Conservation (phyloP, 2,329 filamentous ascomycete genomes). For the Penicillium sp. region DNA sequence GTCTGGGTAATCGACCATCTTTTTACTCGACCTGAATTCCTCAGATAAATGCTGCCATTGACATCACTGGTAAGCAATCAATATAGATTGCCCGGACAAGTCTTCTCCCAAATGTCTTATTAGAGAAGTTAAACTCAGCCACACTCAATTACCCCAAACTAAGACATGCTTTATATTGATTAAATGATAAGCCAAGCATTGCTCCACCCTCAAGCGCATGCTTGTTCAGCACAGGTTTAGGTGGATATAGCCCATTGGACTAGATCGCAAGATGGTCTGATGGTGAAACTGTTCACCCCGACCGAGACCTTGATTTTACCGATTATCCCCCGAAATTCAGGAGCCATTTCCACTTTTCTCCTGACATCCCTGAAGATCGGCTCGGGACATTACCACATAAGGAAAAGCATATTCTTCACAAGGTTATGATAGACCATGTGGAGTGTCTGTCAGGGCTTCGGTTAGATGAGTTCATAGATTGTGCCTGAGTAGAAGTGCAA, state of each 20-base stretch:
- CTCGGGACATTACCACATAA: neutral
- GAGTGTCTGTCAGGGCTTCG: neutral
- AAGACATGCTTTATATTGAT: neutral
- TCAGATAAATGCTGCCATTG: no score
- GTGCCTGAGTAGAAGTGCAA: neutral
- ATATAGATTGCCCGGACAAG: no score
- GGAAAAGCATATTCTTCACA: neutral
- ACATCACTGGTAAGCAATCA: no score
- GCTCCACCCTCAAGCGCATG: neutral
- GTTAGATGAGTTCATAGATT: neutral
- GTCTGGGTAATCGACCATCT: no score
- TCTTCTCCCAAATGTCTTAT: no score
- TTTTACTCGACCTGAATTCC: no score
- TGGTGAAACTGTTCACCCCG: neutral
- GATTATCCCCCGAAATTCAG: neutral
- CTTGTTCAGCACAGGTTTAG: neutral
- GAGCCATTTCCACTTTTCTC: neutral
- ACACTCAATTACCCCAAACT: neutral
- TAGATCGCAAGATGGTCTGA: no score
- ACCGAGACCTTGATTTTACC: neutral
- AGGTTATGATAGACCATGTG: conserved; percentile 8
- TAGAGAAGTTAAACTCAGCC: neutral
- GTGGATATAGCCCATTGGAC: neutral
- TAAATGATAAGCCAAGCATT: neutral
- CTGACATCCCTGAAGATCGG: neutral